A percentile compares a stretch with the other conserved stretches of the same genome.
These are phyloP conservation scores for Prunus campanulata DNA, from an alignment of 306 rosid genomes.

Conservation along the genomic window DNA sequence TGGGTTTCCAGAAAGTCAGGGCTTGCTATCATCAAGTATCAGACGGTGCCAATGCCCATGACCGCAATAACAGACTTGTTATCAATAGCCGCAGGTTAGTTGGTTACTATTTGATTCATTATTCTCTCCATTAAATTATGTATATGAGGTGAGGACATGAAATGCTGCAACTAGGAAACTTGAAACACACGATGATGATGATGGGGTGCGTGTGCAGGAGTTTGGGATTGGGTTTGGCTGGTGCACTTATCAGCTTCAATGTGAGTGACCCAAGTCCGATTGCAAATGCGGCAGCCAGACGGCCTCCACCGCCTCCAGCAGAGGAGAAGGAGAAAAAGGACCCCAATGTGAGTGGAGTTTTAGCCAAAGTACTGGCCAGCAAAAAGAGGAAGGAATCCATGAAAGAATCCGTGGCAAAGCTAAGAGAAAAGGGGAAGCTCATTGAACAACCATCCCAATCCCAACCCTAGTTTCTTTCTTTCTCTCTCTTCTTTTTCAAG, in stretches of 20 bases:
- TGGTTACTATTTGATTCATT: too few species aligned
- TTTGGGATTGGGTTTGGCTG: constrained; percentile 48
- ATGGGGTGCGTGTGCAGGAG: constrained; percentile 29
- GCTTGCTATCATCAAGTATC: constrained; percentile 14
- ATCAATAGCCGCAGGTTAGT: too few species aligned
- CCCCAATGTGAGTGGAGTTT: constrained; percentile 73
- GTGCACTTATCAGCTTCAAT: constrained; percentile 40
- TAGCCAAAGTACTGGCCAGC: constrained; percentile 85
- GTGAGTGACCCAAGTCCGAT: constrained; percentile 35
- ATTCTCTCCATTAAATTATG: too few species aligned
- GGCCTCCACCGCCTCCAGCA: constrained; percentile 71
- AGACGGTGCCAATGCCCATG: constrained; percentile 2
- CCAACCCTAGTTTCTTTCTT: background rate
- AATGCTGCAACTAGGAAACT: too few species aligned
- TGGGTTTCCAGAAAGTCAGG: constrained; percentile 20
- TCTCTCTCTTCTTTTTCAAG: background rate
- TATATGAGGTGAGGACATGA: too few species aligned
- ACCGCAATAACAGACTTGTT: too few species aligned
- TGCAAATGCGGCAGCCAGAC: constrained; percentile 61
- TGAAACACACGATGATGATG: too few species aligned
- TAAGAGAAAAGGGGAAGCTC: constrained; percentile 60
- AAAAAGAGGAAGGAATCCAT: constrained; percentile 89
- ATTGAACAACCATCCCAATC: constrained; percentile 29
- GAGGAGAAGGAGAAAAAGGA: constrained; percentile 61
- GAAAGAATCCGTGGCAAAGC: constrained; percentile 57